Conservation (phyloP, 1,284 basidiomycete species). For the Mrakiaceae sp. region DNA sequence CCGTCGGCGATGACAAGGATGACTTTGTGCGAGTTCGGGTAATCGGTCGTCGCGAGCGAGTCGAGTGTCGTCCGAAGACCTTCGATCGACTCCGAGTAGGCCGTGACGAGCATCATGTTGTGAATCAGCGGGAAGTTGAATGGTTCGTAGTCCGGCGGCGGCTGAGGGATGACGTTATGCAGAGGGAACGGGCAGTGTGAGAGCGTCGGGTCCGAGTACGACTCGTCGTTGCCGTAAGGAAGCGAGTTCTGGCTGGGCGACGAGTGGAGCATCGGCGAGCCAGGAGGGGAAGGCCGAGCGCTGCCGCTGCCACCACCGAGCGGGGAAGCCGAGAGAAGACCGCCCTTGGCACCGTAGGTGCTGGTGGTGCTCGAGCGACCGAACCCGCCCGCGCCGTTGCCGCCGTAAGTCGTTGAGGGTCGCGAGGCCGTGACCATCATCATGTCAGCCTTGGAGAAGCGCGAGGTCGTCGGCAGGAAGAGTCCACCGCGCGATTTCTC, state of each 20-base stretch:
- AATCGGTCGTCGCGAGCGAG: slow-evolving; percentile 95
- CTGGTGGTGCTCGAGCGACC: slow-evolving; percentile 24
- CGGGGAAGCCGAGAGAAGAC: slow-evolving; percentile 7
- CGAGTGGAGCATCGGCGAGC: slow-evolving; percentile 52
- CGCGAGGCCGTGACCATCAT: slow-evolving; percentile 51
- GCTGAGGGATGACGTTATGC: slow-evolving; percentile 82
- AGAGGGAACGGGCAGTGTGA: slow-evolving; percentile 70
- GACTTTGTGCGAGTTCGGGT: slow-evolving; percentile 95
- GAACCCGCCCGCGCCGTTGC: slow-evolving; percentile 32
- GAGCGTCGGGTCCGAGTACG: slow-evolving; percentile 26
- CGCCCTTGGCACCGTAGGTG: slow-evolving; percentile 31
- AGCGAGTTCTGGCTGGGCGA: slow-evolving; percentile 16
- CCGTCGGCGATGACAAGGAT: slow-evolving; percentile 95
- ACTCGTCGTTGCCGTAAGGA: slow-evolving; percentile 13
- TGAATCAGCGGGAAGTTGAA: slow-evolving; percentile 93
- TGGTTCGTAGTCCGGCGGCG: slow-evolving; percentile 79
- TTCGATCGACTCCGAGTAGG: slow-evolving; percentile 94
- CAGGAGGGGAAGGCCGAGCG: neutral
- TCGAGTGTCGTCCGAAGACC: slow-evolving; percentile 95
- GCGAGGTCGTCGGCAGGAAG: slow-evolving; percentile 70
- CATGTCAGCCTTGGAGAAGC: slow-evolving; percentile 67
- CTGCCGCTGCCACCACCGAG: neutral
- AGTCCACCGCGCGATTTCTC: slow-evolving; percentile 43
- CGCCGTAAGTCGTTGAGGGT: slow-evolving; percentile 62
- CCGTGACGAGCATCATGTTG: slow-evolving; percentile 75